Evolutionary conservation across 257 asterid genomes (phyloP), one percentile per base, ranked within the genome.

Genomic region (Nicotiana sylvestris): DNA sequence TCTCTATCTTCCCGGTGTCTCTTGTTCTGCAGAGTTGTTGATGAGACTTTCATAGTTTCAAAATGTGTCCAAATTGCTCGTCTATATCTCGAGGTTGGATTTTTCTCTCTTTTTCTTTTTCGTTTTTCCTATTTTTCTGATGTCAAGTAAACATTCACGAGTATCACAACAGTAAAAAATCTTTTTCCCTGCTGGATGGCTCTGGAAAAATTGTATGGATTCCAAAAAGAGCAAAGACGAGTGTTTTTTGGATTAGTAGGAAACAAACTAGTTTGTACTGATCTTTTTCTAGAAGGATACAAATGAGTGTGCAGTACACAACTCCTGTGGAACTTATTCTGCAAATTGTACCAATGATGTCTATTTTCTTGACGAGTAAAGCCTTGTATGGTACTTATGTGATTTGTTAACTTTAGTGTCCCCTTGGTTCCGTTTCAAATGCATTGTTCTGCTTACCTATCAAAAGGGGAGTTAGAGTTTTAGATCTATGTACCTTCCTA

Each of bases 21-120:
- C 82, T 70, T 77, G n/a, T 81, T 32, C 86, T 82, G 83, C 92
- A 96, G 99, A 86, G 98, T 88, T 80, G 92, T 96, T 85, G 99
- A 96, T 86, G 98, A 96, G 80, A 86, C 92, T 82, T 96, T 94
- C 84, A 94, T 90, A 87, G 90, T 94, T 76, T 91, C 98, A 81
- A 96, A 94, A 86, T 92, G 99, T 85, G 98, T 95, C 72, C 98
- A 96, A 87, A 95, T 96, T 88, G 97, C 98, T 43, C 94, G 98
- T 67, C 95, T 96, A 21, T 96, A 96, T 90, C 98, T 96, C 61
- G 98, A 96, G 98, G 98, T 93, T 66, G 32, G 76, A 64, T 80
- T 51, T 81, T n/a, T 37, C 15, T 66, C 56, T 49, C 3, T 57
- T 16, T 43, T 46, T 64, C 37, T 27, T 35, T 10, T 46, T 29